Conservation (phyloP, 345 rosid genomes). For the Eucalyptus virginea region DNA sequence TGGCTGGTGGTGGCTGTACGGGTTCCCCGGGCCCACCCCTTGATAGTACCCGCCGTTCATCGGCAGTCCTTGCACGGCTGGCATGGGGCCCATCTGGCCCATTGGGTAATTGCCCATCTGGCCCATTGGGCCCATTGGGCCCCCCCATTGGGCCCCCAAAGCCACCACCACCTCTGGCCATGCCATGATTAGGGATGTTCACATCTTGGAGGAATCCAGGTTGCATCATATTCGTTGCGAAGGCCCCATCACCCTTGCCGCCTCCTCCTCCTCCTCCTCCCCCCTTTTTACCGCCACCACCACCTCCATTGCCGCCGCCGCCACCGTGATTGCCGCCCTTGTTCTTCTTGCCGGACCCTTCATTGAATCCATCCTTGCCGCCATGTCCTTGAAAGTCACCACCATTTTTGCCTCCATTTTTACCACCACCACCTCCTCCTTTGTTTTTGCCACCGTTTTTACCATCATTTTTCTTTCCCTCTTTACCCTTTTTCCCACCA, state of each 20-base stretch:
- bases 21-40: conserved; percentile 39
- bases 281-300: conserved; percentile 44
- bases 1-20: conserved; percentile 35
- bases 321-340: conserved; percentile 20
- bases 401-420: conserved; percentile 15
- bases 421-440: conserved; percentile 20
- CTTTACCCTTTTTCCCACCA: conserved; percentile 7
- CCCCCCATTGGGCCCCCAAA: conserved; percentile 29
- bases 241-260: conserved; percentile 25
- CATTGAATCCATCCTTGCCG: background rate
- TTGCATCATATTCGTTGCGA: conserved; percentile 10
- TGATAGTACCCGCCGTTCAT: conserved; percentile 45
- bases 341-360: conserved; percentile 23
- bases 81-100: conserved; percentile 24
- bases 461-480: conserved; percentile 18
- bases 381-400: conserved; percentile 15
- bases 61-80: conserved; percentile 75
- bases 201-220: conserved; percentile 13
- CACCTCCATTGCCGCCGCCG: conserved; percentile 13
- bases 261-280: conserved; percentile 22
- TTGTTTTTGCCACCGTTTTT: conserved; percentile 12
- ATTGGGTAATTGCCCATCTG: conserved; percentile 18
- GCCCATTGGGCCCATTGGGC: conserved; percentile 23
- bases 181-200: background rate
- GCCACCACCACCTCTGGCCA: conserved; percentile 16